A percentile compares a stretch with the other conserved stretches of the same genome.
phyloP scores from a whole-genome alignment of 164 flowering plant species.

The Cinnamomum micranthum region DNA sequence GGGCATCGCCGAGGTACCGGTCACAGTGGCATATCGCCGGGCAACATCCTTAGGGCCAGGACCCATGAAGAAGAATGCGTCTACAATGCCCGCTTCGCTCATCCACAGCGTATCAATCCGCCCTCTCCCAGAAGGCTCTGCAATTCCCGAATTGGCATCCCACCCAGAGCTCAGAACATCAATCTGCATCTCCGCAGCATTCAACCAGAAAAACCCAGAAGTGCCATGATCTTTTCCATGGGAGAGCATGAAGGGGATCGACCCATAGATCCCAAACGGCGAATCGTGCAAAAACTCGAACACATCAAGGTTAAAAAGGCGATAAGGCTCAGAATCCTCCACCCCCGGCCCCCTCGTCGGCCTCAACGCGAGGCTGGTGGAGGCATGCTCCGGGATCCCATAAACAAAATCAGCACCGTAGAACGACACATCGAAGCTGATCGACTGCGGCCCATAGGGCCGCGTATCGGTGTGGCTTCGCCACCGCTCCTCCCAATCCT shows the following conservation, averaged over 20 bases:
- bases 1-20: conserved; percentile 84
- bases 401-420: conserved; percentile 74
- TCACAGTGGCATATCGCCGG: conserved; percentile 68
- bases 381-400: conserved; percentile 94
- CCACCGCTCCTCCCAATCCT: conserved; percentile 87
- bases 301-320: conserved; percentile 91
- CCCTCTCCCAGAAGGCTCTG: conserved; percentile 44
- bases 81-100: conserved; percentile 97
- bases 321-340: conserved; percentile 86
- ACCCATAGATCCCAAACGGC: conserved; percentile 93
- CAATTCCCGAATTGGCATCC: conserved; percentile 58
- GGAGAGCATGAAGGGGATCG: conserved; percentile 86
- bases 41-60: conserved; percentile 93
- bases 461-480: conserved; percentile 72
- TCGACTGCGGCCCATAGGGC: conserved; percentile 92
- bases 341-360: conserved; percentile 84
- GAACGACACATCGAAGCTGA: conserved; percentile 98
- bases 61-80: conserved; percentile 89
- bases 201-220: conserved; percentile 94
- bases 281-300: conserved; percentile 86
- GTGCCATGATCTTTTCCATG: conserved; percentile 70
- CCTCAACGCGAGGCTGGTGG: conserved; percentile 63
- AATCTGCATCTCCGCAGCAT: conserved; percentile 99
- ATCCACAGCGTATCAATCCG: conserved; percentile 94
- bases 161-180: conserved; percentile 83